Percentiles rank a stretch among this genome's conserved stretches.
These are phyloP conservation scores for Fusarium setosum DNA, from an alignment of 2,329 filamentous ascomycete species.

Conservation along the genomic window DNA sequence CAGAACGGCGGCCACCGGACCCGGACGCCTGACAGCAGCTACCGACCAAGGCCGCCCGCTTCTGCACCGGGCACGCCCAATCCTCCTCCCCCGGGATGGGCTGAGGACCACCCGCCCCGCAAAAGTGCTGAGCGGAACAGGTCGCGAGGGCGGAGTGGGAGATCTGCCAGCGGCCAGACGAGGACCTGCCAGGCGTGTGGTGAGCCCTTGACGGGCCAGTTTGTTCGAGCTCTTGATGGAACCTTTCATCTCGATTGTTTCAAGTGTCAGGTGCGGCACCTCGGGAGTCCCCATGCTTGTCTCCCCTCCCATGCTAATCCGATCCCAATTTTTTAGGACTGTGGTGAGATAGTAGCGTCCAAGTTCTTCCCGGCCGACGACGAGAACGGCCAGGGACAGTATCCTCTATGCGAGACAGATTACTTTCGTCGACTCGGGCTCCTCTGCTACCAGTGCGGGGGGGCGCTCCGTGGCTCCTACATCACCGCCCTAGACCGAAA, in stretches of 20 bases:
- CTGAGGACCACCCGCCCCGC: slow-evolving; percentile 57
- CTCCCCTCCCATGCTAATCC: slow-evolving; percentile 28
- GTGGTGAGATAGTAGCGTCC: slow-evolving; percentile 94
- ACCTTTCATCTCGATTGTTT: slow-evolving; percentile 99
- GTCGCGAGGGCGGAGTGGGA: slow-evolving; percentile 64
- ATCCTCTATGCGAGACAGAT: slow-evolving; percentile 96
- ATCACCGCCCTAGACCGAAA: slow-evolving; percentile 98
- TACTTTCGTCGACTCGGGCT: slow-evolving; percentile 95
- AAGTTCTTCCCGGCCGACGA: slow-evolving; percentile 99
- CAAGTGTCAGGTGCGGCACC: slow-evolving; percentile 80
- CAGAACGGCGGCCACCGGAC: slow-evolving; percentile 51
- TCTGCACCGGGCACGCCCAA: slow-evolving; percentile 50
- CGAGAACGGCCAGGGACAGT: slow-evolving; percentile 85
- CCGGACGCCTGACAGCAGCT: slow-evolving; percentile 51
- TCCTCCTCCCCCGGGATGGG: slow-evolving; percentile 44
- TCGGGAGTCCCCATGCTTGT: neutral
- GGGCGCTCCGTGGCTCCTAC: slow-evolving; percentile 93
- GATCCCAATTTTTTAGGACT: slow-evolving; percentile 76
- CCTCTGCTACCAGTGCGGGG: slow-evolving; percentile 91
- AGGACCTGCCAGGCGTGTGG: slow-evolving; percentile 88
- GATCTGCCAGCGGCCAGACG: slow-evolving; percentile 68
- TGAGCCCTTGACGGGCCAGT: slow-evolving; percentile 90
- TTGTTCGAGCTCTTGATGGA: slow-evolving; percentile 91
- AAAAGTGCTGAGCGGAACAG: slow-evolving; percentile 69
- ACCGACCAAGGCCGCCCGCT: slow-evolving; percentile 48